A percentile compares a stretch with the other conserved stretches of the same genome.
Evolutionary conservation across 1,284 basidiomycete species (phyloP).

Genomic region (Wolfiporia cocos): DNA sequence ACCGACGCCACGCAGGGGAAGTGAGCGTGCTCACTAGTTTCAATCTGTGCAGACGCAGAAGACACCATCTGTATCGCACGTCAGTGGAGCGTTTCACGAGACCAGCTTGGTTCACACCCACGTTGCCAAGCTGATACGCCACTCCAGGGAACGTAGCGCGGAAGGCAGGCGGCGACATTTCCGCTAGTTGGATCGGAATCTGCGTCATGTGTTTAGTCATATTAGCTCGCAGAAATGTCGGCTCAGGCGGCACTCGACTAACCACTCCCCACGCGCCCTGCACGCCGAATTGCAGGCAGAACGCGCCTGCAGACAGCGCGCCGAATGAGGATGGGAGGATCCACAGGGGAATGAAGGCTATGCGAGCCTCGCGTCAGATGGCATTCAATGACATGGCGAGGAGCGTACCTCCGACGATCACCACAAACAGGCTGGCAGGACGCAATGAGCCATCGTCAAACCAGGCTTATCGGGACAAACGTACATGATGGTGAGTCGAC

Average conservation of each 20-base stretch:
- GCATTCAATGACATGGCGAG: background rate
- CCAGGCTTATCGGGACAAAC: constrained; percentile 23
- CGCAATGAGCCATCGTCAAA: constrained; percentile 6
- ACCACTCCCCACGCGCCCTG: constrained; percentile 83
- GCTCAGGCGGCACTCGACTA: too few species aligned
- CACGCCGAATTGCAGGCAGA: constrained; percentile 83
- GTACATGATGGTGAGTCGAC: constrained; percentile 80
- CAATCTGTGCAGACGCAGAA: constrained; percentile 86
- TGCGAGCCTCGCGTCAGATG: background rate
- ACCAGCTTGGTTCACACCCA: constrained; percentile 19
- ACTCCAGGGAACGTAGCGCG: constrained; percentile 91
- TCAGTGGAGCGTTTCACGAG: background rate
- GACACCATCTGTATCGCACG: constrained; percentile 64
- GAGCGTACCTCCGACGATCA: constrained; percentile 40
- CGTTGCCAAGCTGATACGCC: constrained; percentile 83
- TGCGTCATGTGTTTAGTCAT: too few species aligned
- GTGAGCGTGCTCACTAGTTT: constrained; percentile 55
- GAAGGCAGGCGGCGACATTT: constrained; percentile 91
- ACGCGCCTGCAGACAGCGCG: constrained; percentile 70
- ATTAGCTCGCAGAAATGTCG: too few species aligned
- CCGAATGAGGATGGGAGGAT: constrained; percentile 69
- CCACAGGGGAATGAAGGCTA: constrained; percentile 77
- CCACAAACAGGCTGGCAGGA: constrained; percentile 41
- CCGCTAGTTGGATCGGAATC: constrained; percentile 84
- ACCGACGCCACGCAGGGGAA: background rate